phyloP scores from a whole-genome alignment of 208 protist species.

The Acanthamoeba castellanii region DNA sequence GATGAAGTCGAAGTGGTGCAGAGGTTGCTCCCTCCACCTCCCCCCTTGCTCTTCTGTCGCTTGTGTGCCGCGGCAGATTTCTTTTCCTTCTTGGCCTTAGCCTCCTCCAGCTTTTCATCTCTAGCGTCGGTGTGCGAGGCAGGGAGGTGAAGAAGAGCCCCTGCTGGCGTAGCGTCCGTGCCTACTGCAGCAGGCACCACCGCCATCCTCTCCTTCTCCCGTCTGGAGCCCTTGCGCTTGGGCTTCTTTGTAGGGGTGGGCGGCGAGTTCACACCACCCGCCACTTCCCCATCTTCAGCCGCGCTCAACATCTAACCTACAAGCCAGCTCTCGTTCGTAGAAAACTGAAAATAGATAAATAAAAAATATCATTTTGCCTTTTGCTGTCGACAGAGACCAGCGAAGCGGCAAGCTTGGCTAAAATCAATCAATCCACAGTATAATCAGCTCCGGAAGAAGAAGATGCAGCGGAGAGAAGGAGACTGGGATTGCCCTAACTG shows the following conservation, averaged over 20 bases:
- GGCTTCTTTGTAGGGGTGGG: background rate
- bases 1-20: background rate
- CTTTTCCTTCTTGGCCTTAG: background rate
- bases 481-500: slow-evolving; percentile 68
- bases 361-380: background rate
- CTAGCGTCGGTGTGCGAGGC: background rate
- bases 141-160: background rate
- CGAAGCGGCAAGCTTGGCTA: too few species aligned
- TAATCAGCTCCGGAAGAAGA: background rate
- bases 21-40: background rate
- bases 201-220: background rate
- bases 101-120: background rate
- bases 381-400: background rate
- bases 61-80: background rate
- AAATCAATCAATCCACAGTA: too few species aligned
- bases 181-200: background rate
- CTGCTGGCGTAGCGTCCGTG: background rate
- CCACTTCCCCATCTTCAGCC: background rate
- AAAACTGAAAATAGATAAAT: background rate
- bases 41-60: slow-evolving; percentile 21
- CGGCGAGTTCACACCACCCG: background rate
- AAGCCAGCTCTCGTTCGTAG: background rate
- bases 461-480: slow-evolving; percentile 33
- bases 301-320: background rate
- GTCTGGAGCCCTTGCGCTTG: background rate